Percentiles rank a stretch among this genome's conserved stretches.
phyloP scores from a whole-genome alignment of 2,329 filamentous ascomycete genomes.

The Fusarium sulawesiense region DNA sequence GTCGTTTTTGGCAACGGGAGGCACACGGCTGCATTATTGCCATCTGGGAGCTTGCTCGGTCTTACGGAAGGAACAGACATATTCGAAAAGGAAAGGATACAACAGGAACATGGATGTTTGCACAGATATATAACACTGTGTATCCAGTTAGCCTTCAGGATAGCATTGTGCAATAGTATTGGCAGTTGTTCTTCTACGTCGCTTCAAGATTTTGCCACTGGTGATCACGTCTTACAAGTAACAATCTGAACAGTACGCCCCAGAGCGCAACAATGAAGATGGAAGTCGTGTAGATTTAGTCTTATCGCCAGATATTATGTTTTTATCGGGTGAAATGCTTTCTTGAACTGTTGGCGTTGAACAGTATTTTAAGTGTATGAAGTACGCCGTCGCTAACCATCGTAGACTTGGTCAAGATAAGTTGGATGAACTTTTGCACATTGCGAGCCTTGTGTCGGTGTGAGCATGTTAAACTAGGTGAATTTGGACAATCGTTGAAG shows the following conservation, averaged over 20 bases:
- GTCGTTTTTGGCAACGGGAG: constrained; percentile 15
- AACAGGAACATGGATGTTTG: constrained; percentile 19
- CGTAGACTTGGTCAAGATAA: background rate
- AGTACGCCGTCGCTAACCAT: background rate
- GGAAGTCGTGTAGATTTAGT: background rate
- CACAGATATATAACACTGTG: constrained; percentile 17
- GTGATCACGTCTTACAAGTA: background rate
- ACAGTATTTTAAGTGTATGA: background rate
- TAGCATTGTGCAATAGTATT: constrained; percentile 18
- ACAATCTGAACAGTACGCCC: background rate
- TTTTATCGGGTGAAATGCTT: background rate
- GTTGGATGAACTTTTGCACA: background rate
- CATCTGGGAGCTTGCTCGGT: constrained; percentile 12
- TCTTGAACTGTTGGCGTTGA: background rate
- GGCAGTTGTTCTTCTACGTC: background rate
- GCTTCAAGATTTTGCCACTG: background rate
- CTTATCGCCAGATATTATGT: background rate
- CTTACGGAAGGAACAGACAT: constrained; percentile 18
- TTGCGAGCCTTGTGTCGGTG: background rate
- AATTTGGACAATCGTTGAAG: background rate
- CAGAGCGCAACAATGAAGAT: background rate
- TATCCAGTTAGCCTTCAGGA: constrained; percentile 11
- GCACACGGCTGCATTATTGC: constrained; percentile 2
- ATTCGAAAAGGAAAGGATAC: background rate
- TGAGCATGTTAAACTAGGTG: background rate